Base-by-base conservation (phyloP, 2,329 filamentous ascomycete species). In the Simplicillium aogashimaense region DNA sequence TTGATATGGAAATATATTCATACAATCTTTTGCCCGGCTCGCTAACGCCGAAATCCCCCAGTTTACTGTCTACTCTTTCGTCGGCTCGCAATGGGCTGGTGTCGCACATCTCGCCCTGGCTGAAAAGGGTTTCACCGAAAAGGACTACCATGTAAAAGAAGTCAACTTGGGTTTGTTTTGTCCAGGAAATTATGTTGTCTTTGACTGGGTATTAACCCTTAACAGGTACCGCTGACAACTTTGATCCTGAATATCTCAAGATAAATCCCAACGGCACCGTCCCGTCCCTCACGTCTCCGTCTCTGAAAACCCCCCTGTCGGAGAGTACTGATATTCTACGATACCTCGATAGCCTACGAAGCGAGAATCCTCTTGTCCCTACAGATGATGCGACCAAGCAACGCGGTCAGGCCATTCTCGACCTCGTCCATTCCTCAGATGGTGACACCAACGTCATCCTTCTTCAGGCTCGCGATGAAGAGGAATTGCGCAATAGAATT, bases 1-100 rank as follows among this genome's bases (percentile, higher is more conserved):
- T n/a, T n/a, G n/a, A n/a, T n/a, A n/a, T n/a, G n/a, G n/a, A n/a
- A n/a, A n/a, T n/a, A n/a, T n/a, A n/a, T n/a, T n/a, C n/a, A n/a
- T n/a, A n/a, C n/a, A n/a, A n/a, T n/a, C n/a, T n/a, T n/a, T n/a
- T n/a, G n/a, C n/a, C n/a, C n/a, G n/a, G n/a, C n/a, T n/a, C n/a
- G n/a, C n/a, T n/a, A n/a, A n/a, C n/a, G n/a, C n/a, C n/a, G n/a
- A n/a, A n/a, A n/a, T n/a, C n/a, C n/a, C n/a, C n/a, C n/a, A 49
- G 46, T 41, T 47, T 29, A 43, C 40, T n/a, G 10, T 50, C 12
- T 47, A 50, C 30, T 43, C 48, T 3, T 47, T 41, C 15, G 42
- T 36, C 30, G 45, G 42, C 32, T 50, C 45, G 2, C 47, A 50
- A 32, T 50, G 46, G 48, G 47, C 45, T 7, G 46, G 47, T 10